phyloP scores from a whole-genome alignment of 148 eudicot species.

The Polygonum aviculare region DNA sequence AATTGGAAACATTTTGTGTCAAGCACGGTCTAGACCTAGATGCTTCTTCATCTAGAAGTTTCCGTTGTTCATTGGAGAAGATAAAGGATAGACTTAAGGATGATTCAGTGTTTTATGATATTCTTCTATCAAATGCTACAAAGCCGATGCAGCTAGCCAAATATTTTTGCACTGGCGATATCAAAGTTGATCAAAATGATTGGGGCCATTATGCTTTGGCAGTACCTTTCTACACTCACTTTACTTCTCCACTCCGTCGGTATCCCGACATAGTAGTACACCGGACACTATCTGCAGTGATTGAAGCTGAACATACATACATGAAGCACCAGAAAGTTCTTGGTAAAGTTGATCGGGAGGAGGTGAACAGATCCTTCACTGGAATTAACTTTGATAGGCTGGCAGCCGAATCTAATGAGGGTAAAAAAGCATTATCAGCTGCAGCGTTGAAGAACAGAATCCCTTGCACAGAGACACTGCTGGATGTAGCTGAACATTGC shows the following conservation, averaged over 20 bases:
- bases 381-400: constrained; percentile 45
- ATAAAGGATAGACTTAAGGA: constrained; percentile 53
- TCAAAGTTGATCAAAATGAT: constrained; percentile 36
- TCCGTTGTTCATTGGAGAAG: constrained; percentile 53
- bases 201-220: constrained; percentile 88
- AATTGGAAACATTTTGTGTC: constrained; percentile 63
- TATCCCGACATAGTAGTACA: constrained; percentile 89
- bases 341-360: constrained; percentile 11
- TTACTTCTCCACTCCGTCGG: constrained; percentile 87
- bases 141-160: constrained; percentile 84
- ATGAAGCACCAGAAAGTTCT: constrained; percentile 21
- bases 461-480: constrained; percentile 43
- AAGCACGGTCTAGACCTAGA: constrained; percentile 76
- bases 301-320: constrained; percentile 70
- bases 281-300: constrained; percentile 57
- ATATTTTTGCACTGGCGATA: constrained; percentile 77
- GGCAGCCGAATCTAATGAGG: constrained; percentile 38
- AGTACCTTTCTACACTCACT: constrained; percentile 83
- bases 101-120: constrained; percentile 60
- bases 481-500: constrained; percentile 64
- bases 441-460: constrained; percentile 51
- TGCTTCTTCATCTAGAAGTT: constrained; percentile 52
- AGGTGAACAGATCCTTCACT: constrained; percentile 43
- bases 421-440: constrained; percentile 44
- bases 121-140: constrained; percentile 68